Evolutionary conservation across 179 eudicot genomes (phyloP), one percentile per base, ranked within the genome.

Genomic region (Beta macrorhiza): DNA sequence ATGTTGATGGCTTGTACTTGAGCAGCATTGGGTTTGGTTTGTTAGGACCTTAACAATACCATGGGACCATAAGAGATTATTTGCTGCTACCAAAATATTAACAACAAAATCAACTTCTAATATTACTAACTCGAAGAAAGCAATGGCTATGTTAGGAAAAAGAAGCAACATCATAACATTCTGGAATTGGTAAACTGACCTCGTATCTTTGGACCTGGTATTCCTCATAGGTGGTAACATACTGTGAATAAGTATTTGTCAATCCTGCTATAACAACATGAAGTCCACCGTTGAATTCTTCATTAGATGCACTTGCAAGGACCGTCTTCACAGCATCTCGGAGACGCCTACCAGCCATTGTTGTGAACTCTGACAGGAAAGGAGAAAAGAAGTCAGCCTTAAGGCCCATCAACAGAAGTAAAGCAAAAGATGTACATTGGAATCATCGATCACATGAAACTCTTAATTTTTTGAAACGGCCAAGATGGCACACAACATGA

Each of bases 321-420:
- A 88, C 93, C 4, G 81, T 76, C 87, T 78, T 91, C 67, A 96
- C 93, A 78, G 99, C 98, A 85, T 96, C 99, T 68, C 99, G 91
- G 51, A 96, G 96, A 75, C 99, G 91, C 85, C 99, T 91, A 77
- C 99, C 99, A 72, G 98, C 94, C 99, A 96, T 96, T 67, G 99
- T 92, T 45, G 99, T 93, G 91, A 94, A 94, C 77, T 94, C 98
- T 93, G 89, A 29, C 72, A 65, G 69, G 65, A 56, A 13, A 68
- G 55, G 49, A 74, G 15, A 67, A 59, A 29, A 20, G 72, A 32
- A 22, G 37, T 65, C 47, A 82, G 76, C 68, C 67, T 15, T 45
- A 37, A 37, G 42, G 42, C 42, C 2, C 42, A 37, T 37, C 1
- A 67, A 79, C 37, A 67, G 29, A 77, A 47, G 1, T 10, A 29